Percentiles rank a stretch among this genome's conserved stretches.
Conservation (phyloP, 495 filamentous ascomycete genomes). For the Talaromyces liani region DNA sequence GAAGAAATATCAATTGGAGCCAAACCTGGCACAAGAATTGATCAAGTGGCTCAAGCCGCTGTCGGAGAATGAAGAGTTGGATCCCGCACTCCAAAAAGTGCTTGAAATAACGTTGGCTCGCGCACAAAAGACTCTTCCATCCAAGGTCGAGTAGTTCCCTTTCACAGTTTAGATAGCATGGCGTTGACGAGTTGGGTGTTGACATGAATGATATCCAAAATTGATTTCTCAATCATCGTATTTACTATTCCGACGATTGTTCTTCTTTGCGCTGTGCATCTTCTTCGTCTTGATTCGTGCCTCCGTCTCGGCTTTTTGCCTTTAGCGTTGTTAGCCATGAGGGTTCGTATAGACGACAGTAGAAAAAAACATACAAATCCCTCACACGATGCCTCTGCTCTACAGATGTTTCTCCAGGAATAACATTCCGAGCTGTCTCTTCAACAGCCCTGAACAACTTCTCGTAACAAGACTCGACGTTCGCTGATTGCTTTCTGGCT, state of each 20-base stretch:
- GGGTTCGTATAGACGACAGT: slow-evolving; percentile 18
- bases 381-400: slow-evolving; percentile 52
- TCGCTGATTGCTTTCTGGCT: slow-evolving; percentile 56
- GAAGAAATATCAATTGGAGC: slow-evolving; percentile 27
- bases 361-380: slow-evolving; percentile 49
- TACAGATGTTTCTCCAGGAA: slow-evolving; percentile 60
- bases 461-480: slow-evolving; percentile 55
- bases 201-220: slow-evolving; percentile 4
- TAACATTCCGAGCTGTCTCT: slow-evolving; percentile 38
- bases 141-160: background rate
- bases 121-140: background rate
- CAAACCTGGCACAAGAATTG: slow-evolving; percentile 45
- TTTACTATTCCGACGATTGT: slow-evolving; percentile 47
- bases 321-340: slow-evolving; percentile 24
- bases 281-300: slow-evolving; percentile 69
- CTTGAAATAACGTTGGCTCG: slow-evolving; percentile 44
- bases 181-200: background rate
- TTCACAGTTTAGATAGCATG: slow-evolving; percentile 1
- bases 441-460: slow-evolving; percentile 54
- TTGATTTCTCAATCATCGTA: slow-evolving; percentile 29
- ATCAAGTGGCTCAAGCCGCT: slow-evolving; percentile 52
- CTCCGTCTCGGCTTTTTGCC: slow-evolving; percentile 65
- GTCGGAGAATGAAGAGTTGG: slow-evolving; percentile 49
- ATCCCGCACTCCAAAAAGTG: slow-evolving; percentile 59
- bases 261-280: slow-evolving; percentile 72